Evolutionary conservation across 2,329 filamentous ascomycete species (phyloP).

Genomic region (Grosmannia huntii): DNA sequence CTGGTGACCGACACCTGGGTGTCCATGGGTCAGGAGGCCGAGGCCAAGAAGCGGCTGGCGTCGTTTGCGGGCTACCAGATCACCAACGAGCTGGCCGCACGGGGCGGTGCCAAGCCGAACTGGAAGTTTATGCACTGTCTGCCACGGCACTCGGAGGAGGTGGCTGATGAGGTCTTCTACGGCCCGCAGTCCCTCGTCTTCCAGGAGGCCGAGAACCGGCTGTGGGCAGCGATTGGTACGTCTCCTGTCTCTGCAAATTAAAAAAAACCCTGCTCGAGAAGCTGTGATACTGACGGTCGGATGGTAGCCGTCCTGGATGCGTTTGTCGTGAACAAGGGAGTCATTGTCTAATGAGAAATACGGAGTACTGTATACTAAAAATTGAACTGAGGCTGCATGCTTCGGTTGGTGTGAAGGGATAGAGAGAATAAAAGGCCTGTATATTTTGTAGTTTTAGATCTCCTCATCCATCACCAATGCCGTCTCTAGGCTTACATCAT

Average conservation of each 20-base stretch:
- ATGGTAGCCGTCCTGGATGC: conserved; percentile 58
- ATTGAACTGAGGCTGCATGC: too few species aligned
- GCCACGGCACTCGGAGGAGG: conserved; percentile 84
- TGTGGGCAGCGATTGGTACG: conserved; percentile 77
- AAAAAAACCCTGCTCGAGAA: background rate
- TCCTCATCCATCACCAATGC: too few species aligned
- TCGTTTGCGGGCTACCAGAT: conserved; percentile 88
- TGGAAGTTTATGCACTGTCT: conserved; percentile 99
- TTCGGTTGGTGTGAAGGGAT: too few species aligned
- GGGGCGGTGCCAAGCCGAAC: conserved; percentile 70
- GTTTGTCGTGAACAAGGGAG: conserved; percentile 91
- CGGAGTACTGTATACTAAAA: too few species aligned
- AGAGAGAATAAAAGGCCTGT: too few species aligned
- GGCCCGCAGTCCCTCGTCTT: conserved; percentile 77
- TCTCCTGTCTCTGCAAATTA: conserved; percentile 12
- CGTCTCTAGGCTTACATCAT: background rate
- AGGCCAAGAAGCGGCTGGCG: conserved; percentile 61
- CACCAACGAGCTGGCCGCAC: conserved; percentile 69
- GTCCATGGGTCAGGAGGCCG: conserved; percentile 92
- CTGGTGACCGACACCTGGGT: conserved; percentile 97
- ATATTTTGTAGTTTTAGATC: too few species aligned
- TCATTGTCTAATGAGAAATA: conserved; percentile 45
- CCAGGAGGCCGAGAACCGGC: conserved; percentile 82
- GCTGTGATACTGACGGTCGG: conserved; percentile 14
- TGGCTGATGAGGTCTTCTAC: conserved; percentile 91